Evolutionary conservation across 306 rosid genomes (phyloP), one percentile per base, ranked within the genome.

Genomic region (Trifolium fragiferum): DNA sequence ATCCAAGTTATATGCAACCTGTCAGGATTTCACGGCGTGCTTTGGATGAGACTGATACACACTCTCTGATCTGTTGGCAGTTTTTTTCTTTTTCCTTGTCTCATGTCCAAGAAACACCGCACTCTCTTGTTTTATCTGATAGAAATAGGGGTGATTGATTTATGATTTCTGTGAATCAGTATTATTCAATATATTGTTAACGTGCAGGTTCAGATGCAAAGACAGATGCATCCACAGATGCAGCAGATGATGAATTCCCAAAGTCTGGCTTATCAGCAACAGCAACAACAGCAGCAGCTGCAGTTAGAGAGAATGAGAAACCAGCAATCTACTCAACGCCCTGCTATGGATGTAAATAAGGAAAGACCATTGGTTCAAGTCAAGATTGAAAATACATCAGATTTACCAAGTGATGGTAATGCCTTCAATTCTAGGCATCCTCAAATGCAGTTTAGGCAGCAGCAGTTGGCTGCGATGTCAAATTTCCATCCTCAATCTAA

Each of bases 341-440:
- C 92, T 35, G 83, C 65, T 40, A 77, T 81, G 92, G 98, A 93
- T 49, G 66, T 75, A 53, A 92, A 85, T 27, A 88, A 91, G 81
- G 97, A 91, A 49, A 86, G 90, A 80, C 95, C 97, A 21, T 10
- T 90, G 82, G 91, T 91, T 72, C 96, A 91, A 86, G 98, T 94
- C 76, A 94, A 94, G 83, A 16, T 91, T 75, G 98, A 94, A 82
- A 82, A 82, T 53, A 78, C 83, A 47, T 51, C 97, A 74, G 97
- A 94, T 44, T 50, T 87, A 37, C 86, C 96, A 15, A 21, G 81
- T 76, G 98, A 94, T 68, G 25, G 77, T 44, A 87, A 79, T 73
- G 50, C 90, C 80, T 90, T 84, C 75, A 84, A 80, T 78, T 68
- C 81, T 27, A 87, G 92, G 75, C 87, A 88, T 62, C 80, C 87